These are phyloP conservation scores for Ogataea corticis DNA, from an alignment of 805 yeast genomes.

Conservation along the genomic window DNA sequence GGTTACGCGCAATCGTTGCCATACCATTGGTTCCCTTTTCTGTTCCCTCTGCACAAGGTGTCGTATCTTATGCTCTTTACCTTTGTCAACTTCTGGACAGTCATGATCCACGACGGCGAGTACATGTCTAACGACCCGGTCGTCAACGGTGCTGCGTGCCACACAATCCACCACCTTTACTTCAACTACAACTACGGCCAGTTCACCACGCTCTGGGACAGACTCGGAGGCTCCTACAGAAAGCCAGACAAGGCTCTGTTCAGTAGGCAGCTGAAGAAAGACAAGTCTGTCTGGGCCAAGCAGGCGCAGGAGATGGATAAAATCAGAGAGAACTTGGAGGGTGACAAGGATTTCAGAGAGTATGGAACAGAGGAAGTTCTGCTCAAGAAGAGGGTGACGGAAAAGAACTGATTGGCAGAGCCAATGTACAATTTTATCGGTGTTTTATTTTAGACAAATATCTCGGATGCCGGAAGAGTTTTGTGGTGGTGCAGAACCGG, in stretches of 20 bases:
- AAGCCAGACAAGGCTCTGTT: conserved; percentile 87
- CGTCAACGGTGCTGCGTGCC: conserved; percentile 97
- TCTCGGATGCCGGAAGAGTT: too few species aligned
- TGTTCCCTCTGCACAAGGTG: conserved; percentile 90
- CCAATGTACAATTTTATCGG: too few species aligned
- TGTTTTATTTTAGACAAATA: too few species aligned
- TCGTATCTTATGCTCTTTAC: conserved; percentile 81
- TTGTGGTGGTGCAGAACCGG: too few species aligned
- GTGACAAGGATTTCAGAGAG: conserved; percentile 71
- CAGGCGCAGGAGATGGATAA: conserved; percentile 76
- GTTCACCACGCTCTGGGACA: conserved; percentile 97
- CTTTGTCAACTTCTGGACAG: conserved; percentile 96
- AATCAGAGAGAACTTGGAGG: conserved; percentile 80
- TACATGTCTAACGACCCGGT: conserved; percentile 91
- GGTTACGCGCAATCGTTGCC: conserved; percentile 93
- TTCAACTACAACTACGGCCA: conserved; percentile 98
- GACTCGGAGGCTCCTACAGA: conserved; percentile 91
- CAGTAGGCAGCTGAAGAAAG: conserved; percentile 58
- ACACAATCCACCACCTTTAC: conserved; percentile 93
- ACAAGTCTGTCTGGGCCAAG: conserved; percentile 61
- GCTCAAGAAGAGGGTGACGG: conserved; percentile 27
- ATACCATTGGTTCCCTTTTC: conserved; percentile 86
- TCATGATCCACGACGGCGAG: conserved; percentile 98
- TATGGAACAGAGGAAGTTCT: conserved; percentile 54
- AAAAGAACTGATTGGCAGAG: too few species aligned